phyloP scores from a whole-genome alignment of 495 filamentous ascomycete species.

The Usnea hakonensis region DNA sequence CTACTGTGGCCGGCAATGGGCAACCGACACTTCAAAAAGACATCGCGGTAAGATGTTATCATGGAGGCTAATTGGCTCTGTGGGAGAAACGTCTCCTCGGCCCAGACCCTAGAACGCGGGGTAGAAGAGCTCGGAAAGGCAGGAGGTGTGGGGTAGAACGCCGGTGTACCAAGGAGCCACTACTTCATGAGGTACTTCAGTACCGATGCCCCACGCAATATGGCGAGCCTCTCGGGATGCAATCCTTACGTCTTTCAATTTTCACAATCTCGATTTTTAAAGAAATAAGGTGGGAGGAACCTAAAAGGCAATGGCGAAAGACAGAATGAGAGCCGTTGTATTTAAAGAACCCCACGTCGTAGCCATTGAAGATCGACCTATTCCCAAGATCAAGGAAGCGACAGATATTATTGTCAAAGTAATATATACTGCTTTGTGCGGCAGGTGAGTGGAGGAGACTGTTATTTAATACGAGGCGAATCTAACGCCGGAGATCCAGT shows the following conservation, averaged over 20 bases:
- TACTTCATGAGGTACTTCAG: slow-evolving; percentile 10
- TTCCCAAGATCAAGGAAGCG: slow-evolving; percentile 55
- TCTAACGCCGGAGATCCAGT: slow-evolving; percentile 35
- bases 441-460: slow-evolving; percentile 54
- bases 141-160: slow-evolving; percentile 30
- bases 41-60: too few relatives aligned
- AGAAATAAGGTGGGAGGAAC: slow-evolving; percentile 11
- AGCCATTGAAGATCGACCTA: slow-evolving; percentile 41
- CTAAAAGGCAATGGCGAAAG: slow-evolving; percentile 23
- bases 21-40: background rate
- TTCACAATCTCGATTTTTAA: background rate
- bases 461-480: background rate
- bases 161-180: background rate
- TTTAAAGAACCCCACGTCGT: slow-evolving; percentile 44
- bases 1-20: background rate
- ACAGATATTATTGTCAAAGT: slow-evolving; percentile 83
- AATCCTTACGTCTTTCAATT: background rate
- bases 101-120: slow-evolving; percentile 18
- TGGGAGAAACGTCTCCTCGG: slow-evolving; percentile 2
- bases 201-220: background rate
- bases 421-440: slow-evolving; percentile 77
- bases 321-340: slow-evolving; percentile 42
- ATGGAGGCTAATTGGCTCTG: background rate
- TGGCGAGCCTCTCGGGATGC: background rate
- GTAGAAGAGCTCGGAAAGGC: slow-evolving; percentile 22